Percentiles rank a stretch among this genome's conserved stretches.
Conservation (phyloP, 768 basidiomycete genomes). For the Hygrophoropsis aurantiaca region DNA sequence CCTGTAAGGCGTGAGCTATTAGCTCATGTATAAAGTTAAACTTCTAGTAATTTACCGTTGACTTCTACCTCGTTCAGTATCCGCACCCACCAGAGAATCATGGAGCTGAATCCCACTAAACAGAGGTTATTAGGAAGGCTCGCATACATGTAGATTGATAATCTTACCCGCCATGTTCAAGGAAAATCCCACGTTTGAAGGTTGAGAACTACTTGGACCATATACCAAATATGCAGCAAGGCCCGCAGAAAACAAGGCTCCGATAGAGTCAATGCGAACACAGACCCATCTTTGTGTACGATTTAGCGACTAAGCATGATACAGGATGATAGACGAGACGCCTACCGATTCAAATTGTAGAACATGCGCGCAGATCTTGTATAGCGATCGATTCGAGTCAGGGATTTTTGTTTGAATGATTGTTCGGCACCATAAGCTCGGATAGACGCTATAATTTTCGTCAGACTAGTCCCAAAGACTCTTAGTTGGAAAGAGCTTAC, state of each 20-base stretch:
- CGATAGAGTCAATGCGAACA: conserved; percentile 55
- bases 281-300: conserved; percentile 40
- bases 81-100: conserved; percentile 55
- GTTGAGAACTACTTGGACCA: conserved; percentile 36
- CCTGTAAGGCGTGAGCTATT: conserved; percentile 3
- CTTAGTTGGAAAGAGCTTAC: conserved; percentile 20
- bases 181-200: conserved; percentile 40
- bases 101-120: conserved; percentile 50
- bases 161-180: conserved; percentile 40
- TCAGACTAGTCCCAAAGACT: too few species aligned
- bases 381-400: conserved; percentile 48
- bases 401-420: conserved; percentile 40
- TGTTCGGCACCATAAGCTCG: conserved; percentile 56
- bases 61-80: conserved; percentile 46
- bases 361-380: conserved; percentile 38
- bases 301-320: not conserved
- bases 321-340: not conserved
- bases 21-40: not conserved
- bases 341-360: conserved; percentile 49
- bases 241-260: conserved; percentile 46
- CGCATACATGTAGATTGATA: not conserved
- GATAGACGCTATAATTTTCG: conserved; percentile 39
- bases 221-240: conserved; percentile 57
- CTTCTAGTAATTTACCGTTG: conserved; percentile 28
- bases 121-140: not conserved